Evolutionary conservation across 2,329 filamentous ascomycete species (phyloP), one percentile per base, ranked within the genome.

Genomic region (Xylogone sp.): DNA sequence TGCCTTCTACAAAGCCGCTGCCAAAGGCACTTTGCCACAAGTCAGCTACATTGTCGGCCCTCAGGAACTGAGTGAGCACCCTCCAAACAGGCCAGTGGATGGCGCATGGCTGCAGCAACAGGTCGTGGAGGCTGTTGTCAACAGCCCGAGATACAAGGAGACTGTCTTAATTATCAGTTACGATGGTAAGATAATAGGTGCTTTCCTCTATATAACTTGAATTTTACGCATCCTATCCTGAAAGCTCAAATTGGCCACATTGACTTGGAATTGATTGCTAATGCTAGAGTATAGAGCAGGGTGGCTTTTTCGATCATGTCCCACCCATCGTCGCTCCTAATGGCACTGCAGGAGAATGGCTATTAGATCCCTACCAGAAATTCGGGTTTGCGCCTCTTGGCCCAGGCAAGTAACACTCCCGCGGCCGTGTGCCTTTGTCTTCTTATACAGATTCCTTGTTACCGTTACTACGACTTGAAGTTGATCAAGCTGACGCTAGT

Each of bases 301-400:
- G 78, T 43, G 78, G 78, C 22, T 81, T 71, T 63, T 77, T 76
- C 10, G 78, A 82, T 52, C 76, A 80, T 53, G 77, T 81, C 2
- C 64, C 69, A n/a, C 78, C 77, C 0, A 75, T 73, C 56, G 71
- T 77, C 50, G 71, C 77, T 0, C 74, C 76, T 8, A 62, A 68
- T 3, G 74, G 72, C 21, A 79, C 77, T 0, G 56, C 73, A 0
- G 78, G 76, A 2, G 77, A 81, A 58, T 81, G 78, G 77, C 65
- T 76, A 43, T 62, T 78, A 47, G 75, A 75, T 51, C 71, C 72
- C 0, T 69, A 71, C 49, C 68, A 65, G 7, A 29, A 63, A 1
- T 71, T 71, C 47, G 71, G 72, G 16, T 58, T 75, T 19, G 66
- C 72, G 19, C 73, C 68, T 50, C 68, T 67, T 13, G 74, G 74